Percentiles rank a stretch among this genome's conserved stretches.
phyloP scores from a whole-genome alignment of 495 filamentous ascomycete genomes.

The Chaetomidium leptoderma region DNA sequence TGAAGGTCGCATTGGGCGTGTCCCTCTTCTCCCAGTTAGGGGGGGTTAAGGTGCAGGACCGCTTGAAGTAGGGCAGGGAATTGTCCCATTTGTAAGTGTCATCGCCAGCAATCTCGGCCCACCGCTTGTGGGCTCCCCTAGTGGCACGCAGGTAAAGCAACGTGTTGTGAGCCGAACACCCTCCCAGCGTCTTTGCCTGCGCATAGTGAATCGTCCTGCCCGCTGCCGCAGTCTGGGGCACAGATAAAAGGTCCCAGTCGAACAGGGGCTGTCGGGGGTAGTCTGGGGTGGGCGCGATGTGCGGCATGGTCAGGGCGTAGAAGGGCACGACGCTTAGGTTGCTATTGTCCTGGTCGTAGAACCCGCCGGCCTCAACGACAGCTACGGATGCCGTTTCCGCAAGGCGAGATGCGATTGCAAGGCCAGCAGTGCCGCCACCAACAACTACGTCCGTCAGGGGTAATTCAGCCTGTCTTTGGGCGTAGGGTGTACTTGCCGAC shows the following conservation, averaged over 20 bases:
- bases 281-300: constrained; percentile 15
- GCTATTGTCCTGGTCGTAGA: constrained; percentile 50
- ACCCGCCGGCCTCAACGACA: constrained; percentile 56
- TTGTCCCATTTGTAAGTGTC: constrained; percentile 43
- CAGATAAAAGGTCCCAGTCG: constrained; percentile 50
- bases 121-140: constrained; percentile 39
- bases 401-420: constrained; percentile 47
- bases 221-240: constrained; percentile 33
- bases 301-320: constrained; percentile 19
- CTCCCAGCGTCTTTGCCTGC: constrained; percentile 43
- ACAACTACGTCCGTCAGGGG: no score
- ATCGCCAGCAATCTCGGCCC: constrained; percentile 46
- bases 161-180: constrained; percentile 47
- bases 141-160: constrained; percentile 47
- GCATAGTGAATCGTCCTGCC: constrained; percentile 37
- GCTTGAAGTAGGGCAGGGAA: constrained; percentile 43
- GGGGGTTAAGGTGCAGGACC: constrained; percentile 34
- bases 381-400: constrained; percentile 37
- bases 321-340: constrained; percentile 42
- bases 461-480: no score
- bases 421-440: constrained; percentile 54
- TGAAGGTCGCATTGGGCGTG: constrained; percentile 25
- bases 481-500: no score
- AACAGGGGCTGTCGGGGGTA: constrained; percentile 30
- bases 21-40: constrained; percentile 27